Conservation (phyloP, 2,329 filamentous ascomycete genomes). For the Botryotinia convoluta region DNA sequence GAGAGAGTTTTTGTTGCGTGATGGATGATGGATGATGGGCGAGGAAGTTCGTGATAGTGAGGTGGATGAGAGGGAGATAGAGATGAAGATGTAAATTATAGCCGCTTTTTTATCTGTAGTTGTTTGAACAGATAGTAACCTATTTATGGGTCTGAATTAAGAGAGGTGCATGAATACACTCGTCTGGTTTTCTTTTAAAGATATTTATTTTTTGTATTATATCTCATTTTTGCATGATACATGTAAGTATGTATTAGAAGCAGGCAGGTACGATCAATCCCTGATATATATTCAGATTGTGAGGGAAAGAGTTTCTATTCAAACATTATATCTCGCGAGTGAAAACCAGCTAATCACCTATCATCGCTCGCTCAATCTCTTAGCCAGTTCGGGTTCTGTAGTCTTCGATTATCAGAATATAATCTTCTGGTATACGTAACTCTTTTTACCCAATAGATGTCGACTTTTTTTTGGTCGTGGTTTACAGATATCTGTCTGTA, state of each 20-base stretch:
- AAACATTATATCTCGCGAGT: not conserved
- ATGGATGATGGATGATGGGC: no score
- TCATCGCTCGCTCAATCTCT: not conserved
- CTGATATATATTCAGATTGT: not conserved
- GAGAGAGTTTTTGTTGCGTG: not conserved
- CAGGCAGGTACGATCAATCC: not conserved
- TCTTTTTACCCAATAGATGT: not conserved
- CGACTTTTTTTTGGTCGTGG: rapidly evolving
- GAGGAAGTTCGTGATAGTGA: not conserved
- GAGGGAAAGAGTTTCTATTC: not conserved
- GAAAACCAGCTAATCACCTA: not conserved
- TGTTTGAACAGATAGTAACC: not conserved
- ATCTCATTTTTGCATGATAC: not conserved
- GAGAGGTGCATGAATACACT: not conserved
- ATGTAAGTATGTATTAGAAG: not conserved
- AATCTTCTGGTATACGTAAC: not conserved
- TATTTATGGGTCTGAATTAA: not conserved
- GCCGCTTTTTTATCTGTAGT: not conserved
- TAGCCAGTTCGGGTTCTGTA: not conserved
- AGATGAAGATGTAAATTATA: not conserved
- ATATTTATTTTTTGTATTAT: not conserved
- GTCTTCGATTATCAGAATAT: not conserved
- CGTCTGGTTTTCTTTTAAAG: not conserved
- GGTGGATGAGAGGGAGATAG: not conserved
- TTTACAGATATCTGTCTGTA: not conserved